Evolutionary conservation across 768 basidiomycete species (phyloP).

Genomic region (Myochromella boudieri): DNA sequence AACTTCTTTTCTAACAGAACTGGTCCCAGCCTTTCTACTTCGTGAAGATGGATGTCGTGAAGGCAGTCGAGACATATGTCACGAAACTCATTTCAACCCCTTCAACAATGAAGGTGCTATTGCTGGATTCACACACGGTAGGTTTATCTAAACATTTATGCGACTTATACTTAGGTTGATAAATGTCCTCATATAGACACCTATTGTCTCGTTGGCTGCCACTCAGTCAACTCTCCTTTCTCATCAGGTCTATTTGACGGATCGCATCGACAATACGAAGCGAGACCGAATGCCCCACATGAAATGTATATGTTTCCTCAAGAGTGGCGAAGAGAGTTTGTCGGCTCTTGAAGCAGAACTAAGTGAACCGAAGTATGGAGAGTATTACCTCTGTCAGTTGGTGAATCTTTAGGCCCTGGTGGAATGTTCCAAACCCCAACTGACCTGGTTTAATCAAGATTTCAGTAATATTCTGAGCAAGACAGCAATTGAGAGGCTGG

Average conservation of each 20-base stretch:
- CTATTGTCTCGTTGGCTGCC: constrained; percentile 91
- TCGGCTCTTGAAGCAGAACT: constrained; percentile 83
- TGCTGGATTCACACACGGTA: constrained; percentile 94
- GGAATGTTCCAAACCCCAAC: constrained; percentile 17
- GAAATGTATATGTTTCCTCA: constrained; percentile 95
- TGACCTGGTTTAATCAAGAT: constrained; percentile 49
- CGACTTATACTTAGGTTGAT: constrained; percentile 1
- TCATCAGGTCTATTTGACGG: constrained; percentile 97
- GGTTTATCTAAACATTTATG: constrained; percentile 20
- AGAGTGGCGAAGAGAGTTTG: constrained; percentile 79
- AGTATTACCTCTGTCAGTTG: constrained; percentile 99
- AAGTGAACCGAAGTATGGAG: constrained; percentile 89
- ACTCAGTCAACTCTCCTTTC: constrained; percentile 92
- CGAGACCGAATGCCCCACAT: constrained; percentile 94
- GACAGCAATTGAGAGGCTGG: constrained; percentile 86
- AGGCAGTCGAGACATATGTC: constrained; percentile 93
- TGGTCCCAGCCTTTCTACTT: too few relatives aligned
- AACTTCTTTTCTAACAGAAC: too few relatives aligned
- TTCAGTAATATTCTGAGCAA: constrained; percentile 95
- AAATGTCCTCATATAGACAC: constrained; percentile 58
- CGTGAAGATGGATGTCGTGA: constrained; percentile 95
- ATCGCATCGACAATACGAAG: constrained; percentile 92
- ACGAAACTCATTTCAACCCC: constrained; percentile 85
- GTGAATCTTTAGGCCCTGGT: constrained; percentile 50
- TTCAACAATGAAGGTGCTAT: constrained; percentile 90